Conservation (phyloP, 2,329 filamentous ascomycete genomes). For the Sphaceloma murrayae region DNA sequence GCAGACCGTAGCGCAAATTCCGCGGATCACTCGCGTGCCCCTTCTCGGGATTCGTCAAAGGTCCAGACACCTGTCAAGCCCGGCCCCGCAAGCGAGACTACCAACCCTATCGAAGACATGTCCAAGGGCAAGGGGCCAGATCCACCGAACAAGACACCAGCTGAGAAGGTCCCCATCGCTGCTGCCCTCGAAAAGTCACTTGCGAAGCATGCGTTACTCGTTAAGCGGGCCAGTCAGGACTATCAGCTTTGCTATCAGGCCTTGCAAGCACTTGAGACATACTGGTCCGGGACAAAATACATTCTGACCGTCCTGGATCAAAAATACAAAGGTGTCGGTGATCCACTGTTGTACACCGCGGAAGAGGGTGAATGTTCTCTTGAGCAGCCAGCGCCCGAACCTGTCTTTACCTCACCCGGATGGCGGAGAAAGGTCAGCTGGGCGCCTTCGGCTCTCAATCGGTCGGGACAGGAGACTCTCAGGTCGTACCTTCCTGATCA, state of each 20-base stretch:
- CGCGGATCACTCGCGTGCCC: conserved; percentile 46
- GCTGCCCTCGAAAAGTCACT: conserved; percentile 31
- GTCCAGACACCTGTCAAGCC: conserved; percentile 37
- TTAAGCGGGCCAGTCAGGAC: conserved; percentile 73
- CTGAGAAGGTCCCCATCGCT: conserved; percentile 6
- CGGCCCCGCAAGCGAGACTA: conserved; percentile 21
- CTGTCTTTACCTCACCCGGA: conserved; percentile 42
- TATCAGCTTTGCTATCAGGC: conserved; percentile 82
- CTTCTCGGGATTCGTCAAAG: conserved; percentile 14
- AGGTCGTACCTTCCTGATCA: neutral
- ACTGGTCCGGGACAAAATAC: conserved; percentile 81
- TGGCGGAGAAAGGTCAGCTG: conserved; percentile 42
- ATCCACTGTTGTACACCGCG: conserved; percentile 54
- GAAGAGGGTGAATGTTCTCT: conserved; percentile 71
- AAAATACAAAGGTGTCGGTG: conserved; percentile 76
- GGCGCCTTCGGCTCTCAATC: conserved; percentile 31
- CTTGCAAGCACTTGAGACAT: conserved; percentile 66
- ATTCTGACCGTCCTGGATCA: conserved; percentile 80
- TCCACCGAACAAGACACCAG: neutral
- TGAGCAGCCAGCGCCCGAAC: conserved; percentile 42
- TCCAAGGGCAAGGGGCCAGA: conserved; percentile 15
- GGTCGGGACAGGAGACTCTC: conserved; percentile 8
- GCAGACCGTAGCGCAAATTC: conserved; percentile 57
- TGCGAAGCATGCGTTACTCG: conserved; percentile 63
- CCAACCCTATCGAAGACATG: conserved; percentile 16